Conservation (phyloP, 2,329 filamentous ascomycete species). For the Basipetospora chlamydospora region DNA sequence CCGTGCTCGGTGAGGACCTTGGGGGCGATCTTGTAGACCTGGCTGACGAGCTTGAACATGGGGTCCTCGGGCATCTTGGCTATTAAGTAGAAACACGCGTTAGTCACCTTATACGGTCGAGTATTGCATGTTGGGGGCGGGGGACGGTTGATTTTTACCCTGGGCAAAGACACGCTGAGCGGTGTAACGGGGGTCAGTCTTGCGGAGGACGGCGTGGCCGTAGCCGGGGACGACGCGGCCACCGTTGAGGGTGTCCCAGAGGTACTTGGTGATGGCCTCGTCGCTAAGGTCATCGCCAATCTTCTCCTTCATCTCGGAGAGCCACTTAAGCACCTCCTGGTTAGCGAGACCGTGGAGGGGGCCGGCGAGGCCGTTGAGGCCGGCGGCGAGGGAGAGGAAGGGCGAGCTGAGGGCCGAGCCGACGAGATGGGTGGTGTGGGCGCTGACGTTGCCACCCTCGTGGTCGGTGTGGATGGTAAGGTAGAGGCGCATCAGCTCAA, state of each 20-base stretch:
- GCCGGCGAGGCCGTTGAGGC: constrained; percentile 94
- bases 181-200: constrained; percentile 98
- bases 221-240: constrained; percentile 97
- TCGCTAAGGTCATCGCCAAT: constrained; percentile 93
- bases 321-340: constrained; percentile 99
- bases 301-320: constrained; percentile 94
- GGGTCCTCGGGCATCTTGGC: constrained; percentile 89
- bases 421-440: constrained; percentile 97
- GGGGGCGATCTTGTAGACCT: constrained; percentile 99
- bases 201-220: constrained; percentile 96
- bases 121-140: too few species aligned
- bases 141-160: too few species aligned
- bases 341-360: constrained; percentile 98
- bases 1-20: constrained; percentile 97
- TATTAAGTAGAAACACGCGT: too few species aligned
- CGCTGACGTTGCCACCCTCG: constrained; percentile 97
- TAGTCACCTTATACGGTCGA: not conserved
- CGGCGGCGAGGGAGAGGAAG: constrained; percentile 89
- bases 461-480: constrained; percentile 99
- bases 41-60: constrained; percentile 99
- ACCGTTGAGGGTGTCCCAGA: constrained; percentile 91
- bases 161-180: constrained; percentile 96
- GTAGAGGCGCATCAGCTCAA: constrained; percentile 98
- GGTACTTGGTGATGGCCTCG: constrained; percentile 93
- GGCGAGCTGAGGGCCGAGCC: constrained; percentile 93